Evolutionary conservation across 2,329 filamentous ascomycete species (phyloP).

Genomic region (Botryotinia globosa): DNA sequence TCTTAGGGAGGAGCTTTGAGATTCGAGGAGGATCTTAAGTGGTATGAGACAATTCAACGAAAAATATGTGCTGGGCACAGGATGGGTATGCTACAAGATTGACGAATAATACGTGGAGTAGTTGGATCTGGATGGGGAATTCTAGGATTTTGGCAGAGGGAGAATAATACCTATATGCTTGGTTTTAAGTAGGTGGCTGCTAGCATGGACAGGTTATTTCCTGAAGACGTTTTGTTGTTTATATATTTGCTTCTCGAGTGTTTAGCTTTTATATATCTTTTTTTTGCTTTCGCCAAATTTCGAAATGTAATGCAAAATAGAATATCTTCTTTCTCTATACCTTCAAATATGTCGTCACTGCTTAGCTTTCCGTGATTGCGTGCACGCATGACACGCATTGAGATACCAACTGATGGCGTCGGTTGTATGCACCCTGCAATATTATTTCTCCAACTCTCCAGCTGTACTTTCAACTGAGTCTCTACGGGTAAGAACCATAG

Average conservation of each 20-base stretch:
- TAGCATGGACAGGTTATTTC: not conserved
- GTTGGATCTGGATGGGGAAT: not conserved
- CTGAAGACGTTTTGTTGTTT: not conserved
- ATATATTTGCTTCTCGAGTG: not conserved
- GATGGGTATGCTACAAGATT: not conserved
- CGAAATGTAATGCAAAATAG: not conserved
- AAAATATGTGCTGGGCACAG: slow-evolving; percentile 10
- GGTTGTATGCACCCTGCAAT: not conserved
- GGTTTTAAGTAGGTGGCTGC: not conserved
- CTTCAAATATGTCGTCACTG: not conserved
- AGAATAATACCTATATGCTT: not conserved
- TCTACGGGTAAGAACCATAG: not conserved
- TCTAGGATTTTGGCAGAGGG: not conserved
- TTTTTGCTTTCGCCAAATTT: not conserved
- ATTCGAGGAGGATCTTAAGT: not conserved
- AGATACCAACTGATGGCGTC: not conserved
- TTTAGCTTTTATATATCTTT: not conserved
- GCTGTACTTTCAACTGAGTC: not conserved
- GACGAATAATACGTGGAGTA: slow-evolving; percentile 9
- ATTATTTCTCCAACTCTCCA: not conserved
- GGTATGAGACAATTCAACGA: not conserved
- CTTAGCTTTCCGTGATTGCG: not conserved
- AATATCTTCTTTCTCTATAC: not conserved
- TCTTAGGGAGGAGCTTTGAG: not conserved
- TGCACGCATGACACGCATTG: not conserved